Percentiles rank a stretch among this genome's conserved stretches.
Conservation (phyloP, 257 asterid species). For the Solanum bukasovii region DNA sequence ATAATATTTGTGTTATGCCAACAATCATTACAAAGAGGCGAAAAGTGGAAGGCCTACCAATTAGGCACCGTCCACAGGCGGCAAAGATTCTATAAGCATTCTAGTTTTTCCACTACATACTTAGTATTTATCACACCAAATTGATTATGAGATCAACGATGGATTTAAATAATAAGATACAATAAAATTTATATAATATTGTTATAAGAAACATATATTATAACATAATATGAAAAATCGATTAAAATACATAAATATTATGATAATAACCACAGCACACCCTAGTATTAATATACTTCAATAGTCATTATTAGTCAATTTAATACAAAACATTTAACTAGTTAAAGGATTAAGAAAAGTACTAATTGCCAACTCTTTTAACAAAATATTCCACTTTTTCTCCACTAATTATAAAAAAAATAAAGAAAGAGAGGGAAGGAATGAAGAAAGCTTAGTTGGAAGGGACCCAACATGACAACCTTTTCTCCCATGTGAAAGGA, state of each 20-base stretch:
- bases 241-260: neutral
- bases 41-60: neutral
- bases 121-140: neutral
- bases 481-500: conserved; percentile 44
- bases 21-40: neutral
- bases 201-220: neutral
- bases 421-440: neutral
- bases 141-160: too few species aligned
- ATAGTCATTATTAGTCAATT: neutral
- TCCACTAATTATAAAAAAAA: neutral
- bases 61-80: neutral
- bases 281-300: neutral
- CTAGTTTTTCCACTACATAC: neutral
- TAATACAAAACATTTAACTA: neutral
- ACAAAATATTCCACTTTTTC: neutral
- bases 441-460: conserved; percentile 38
- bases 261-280: neutral
- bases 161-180: too few species aligned
- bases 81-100: neutral
- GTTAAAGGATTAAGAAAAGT: neutral
- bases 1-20: too few species aligned
- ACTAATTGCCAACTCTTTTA: neutral
- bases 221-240: neutral
- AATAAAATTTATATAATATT: neutral
- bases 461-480: conserved; percentile 31